Base-by-base conservation (phyloP, 176 grass and related monocot genomes). In the Thinopyrum elongatum region DNA sequence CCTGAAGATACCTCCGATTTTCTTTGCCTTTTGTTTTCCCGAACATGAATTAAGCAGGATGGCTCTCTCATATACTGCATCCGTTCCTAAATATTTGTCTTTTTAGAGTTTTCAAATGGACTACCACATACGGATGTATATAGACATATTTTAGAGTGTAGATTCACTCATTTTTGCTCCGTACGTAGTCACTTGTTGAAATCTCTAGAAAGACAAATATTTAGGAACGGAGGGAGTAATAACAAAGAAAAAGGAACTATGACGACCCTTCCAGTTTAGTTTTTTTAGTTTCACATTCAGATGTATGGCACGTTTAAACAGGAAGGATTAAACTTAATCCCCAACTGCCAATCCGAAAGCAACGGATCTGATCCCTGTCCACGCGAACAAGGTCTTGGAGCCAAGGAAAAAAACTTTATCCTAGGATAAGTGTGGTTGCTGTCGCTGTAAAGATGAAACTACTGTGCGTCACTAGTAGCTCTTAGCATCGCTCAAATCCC, bases 401-500 rank as follows among this genome's bases (percentile, higher is more conserved):
- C 7, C 44, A 47, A 74, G 13, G n/a, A 46, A 15, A 71, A 25
- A 72, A 13, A n/a, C 11, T 42, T 44, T 16, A 7, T 44, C 71
- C 12, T 44, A 33, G 33, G 63, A 14, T 78, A 44, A 49, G 39
- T 35, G 27, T 22, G 26, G 2, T 13, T 5, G 30, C 42, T 84
- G 27, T 62, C 74, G 49, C 9, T 46, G 73, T n/a, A 78, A 88
- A 51, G n/a, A 23, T 38, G 28, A 42, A 39, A 47, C 41, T 36
- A 47, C 41, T 61, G 70, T 51, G 3, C 64, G 30, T 12, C 19
- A 58, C 53, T 58, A 58, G 53, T 58, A 58, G 25, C 47, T 60
- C 27, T 76, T 66, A 65, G 57, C 69, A 66, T 66, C 36, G 72
- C 74, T 65, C 84, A 57, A 57, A 87, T 90, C 74, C 73, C 57